Conservation (phyloP, 129 eudicot genomes). For the Rutidosis leptorrhynchoides region DNA sequence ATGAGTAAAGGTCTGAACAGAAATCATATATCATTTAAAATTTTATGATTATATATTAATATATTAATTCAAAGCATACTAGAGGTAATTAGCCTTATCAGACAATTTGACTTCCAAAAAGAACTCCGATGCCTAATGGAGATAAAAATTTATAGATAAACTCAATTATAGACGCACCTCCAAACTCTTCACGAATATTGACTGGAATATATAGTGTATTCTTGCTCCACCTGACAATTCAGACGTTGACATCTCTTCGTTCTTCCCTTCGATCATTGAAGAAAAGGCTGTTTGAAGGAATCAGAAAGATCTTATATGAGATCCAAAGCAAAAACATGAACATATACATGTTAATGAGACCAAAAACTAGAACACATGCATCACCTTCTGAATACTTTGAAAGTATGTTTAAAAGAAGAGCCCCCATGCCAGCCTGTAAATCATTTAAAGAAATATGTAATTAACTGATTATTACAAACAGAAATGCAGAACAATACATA, state of each 20-base stretch:
- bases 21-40: not conserved
- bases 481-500: not conserved
- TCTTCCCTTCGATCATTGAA: constrained; percentile 94
- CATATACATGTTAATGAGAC: not conserved
- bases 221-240: constrained; percentile 97
- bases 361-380: not conserved
- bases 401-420: constrained; percentile 84
- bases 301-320: constrained; percentile 19
- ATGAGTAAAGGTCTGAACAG: not conserved
- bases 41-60: not conserved
- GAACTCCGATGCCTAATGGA: not conserved
- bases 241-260: constrained; percentile 88
- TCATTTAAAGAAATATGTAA: constrained; percentile 5
- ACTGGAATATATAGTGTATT: constrained; percentile 83
- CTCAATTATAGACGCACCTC: constrained; percentile 55
- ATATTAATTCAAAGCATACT: not conserved
- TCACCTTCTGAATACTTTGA: constrained; percentile 93
- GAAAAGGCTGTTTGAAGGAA: constrained; percentile 60
- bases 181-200: constrained; percentile 85
- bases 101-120: not conserved
- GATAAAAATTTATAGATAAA: not conserved
- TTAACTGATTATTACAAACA: not conserved
- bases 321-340: constrained; percentile 14
- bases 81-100: not conserved
- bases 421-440: constrained; percentile 86